Conservation (phyloP, 176 grass and related monocot genomes). For the Miscanthus lutarioriparius region DNA sequence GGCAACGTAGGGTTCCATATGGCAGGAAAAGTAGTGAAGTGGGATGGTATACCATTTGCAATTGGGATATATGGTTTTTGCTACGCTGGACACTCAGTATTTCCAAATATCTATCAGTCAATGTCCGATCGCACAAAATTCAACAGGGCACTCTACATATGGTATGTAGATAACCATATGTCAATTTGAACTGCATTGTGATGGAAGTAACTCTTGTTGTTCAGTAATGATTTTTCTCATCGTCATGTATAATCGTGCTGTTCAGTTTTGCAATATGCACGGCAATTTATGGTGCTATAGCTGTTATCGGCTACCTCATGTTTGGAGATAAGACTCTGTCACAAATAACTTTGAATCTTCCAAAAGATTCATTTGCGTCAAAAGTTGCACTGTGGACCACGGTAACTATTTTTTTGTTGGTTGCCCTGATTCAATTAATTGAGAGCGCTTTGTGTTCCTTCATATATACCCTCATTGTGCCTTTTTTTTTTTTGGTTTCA, state of each 20-base stretch:
- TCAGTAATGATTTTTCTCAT: slow-evolving; percentile 12
- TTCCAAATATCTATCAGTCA: slow-evolving; percentile 96
- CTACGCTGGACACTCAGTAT: slow-evolving; percentile 76
- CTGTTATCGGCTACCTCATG: slow-evolving; percentile 79
- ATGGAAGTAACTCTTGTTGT: background rate
- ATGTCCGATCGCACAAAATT: slow-evolving; percentile 95
- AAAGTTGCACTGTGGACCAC: slow-evolving; percentile 87
- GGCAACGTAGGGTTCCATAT: slow-evolving; percentile 66
- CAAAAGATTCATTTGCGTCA: slow-evolving; percentile 73
- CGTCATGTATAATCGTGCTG: background rate
- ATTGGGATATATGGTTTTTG: slow-evolving; percentile 96
- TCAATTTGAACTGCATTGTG: background rate
- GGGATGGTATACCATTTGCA: slow-evolving; percentile 74
- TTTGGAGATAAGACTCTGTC: slow-evolving; percentile 85
- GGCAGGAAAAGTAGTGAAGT: slow-evolving; percentile 65
- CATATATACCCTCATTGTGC: background rate
- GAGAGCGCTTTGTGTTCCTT: background rate
- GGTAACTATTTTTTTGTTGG: slow-evolving; percentile 46
- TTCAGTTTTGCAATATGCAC: slow-evolving; percentile 81
- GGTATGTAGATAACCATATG: slow-evolving; percentile 36
- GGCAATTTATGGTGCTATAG: slow-evolving; percentile 69
- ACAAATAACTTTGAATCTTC: slow-evolving; percentile 97
- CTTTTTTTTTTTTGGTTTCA: slow-evolving; percentile 28
- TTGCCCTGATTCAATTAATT: background rate
- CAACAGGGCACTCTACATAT: slow-evolving; percentile 73